Conservation (phyloP, 2,329 filamentous ascomycete genomes). For the Calonectria naviculata region DNA sequence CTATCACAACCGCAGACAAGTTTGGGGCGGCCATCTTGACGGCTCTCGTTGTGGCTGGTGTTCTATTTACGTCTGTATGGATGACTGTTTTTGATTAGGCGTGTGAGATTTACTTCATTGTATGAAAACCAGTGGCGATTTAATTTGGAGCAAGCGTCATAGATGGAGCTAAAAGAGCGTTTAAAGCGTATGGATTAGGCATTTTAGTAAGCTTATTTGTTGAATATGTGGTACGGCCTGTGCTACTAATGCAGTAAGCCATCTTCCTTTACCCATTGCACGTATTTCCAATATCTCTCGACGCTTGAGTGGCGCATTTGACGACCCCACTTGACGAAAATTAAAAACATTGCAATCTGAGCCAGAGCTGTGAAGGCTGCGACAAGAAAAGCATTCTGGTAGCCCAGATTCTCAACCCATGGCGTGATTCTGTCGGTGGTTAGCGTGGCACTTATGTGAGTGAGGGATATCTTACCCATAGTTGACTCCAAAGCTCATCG, state of each 20-base stretch:
- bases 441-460: neutral
- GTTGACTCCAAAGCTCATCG: constrained; percentile 45
- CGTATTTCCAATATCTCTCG: neutral
- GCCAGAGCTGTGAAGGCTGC: constrained; percentile 3
- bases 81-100: constrained; percentile 53
- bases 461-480: constrained; percentile 30
- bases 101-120: neutral
- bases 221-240: neutral
- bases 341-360: neutral
- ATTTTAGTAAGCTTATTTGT: neutral
- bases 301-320: neutral
- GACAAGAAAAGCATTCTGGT: constrained; percentile 21
- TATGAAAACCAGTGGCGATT: neutral
- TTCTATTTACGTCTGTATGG: constrained; percentile 60
- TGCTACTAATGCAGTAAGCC: neutral
- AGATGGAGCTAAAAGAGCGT: neutral
- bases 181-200: neutral
- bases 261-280: neutral
- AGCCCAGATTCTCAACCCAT: constrained; percentile 18
- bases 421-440: constrained; percentile 9
- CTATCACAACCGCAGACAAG: constrained; percentile 57
- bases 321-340: neutral
- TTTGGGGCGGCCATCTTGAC: constrained; percentile 63
- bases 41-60: constrained; percentile 53
- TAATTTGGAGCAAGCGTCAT: neutral